Conservation (phyloP, 1,139 yeast species). For the Suhomyces panamericanus region DNA sequence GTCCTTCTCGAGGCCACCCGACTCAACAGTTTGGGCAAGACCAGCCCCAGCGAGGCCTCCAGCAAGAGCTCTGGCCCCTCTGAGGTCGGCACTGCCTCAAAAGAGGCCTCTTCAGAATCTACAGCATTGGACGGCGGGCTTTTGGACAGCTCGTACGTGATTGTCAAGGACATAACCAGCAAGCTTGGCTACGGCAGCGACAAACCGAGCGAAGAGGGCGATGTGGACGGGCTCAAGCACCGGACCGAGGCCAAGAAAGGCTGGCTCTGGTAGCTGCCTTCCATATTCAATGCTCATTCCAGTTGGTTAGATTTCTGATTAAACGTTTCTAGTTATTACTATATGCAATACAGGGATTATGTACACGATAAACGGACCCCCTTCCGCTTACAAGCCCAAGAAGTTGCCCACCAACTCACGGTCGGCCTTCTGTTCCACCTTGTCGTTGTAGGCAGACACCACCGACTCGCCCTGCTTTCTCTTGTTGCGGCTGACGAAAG, state of each 20-base stretch:
- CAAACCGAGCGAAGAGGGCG: slow-evolving; percentile 1
- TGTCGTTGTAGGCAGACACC: slow-evolving; percentile 30
- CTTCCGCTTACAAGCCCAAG: slow-evolving; percentile 17
- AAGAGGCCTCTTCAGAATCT: background rate
- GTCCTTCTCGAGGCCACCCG: slow-evolving; percentile 4
- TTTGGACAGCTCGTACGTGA: slow-evolving; percentile 19
- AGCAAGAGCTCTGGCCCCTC: background rate
- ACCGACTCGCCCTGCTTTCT: slow-evolving; percentile 44
- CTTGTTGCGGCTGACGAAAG: slow-evolving; percentile 60
- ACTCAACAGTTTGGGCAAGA: background rate
- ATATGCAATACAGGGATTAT: slow-evolving; percentile 6
- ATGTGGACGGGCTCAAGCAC: slow-evolving; percentile 16
- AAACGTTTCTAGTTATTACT: slow-evolving; percentile 4
- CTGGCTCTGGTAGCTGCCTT: slow-evolving; percentile 32
- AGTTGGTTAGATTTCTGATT: slow-evolving; percentile 5
- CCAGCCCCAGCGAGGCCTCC: background rate
- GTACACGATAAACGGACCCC: slow-evolving; percentile 3
- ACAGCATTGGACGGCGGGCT: slow-evolving; percentile 3
- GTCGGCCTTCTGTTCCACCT: slow-evolving; percentile 29
- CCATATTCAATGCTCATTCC: no score
- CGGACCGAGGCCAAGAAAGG: slow-evolving; percentile 21
- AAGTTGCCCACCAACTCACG: slow-evolving; percentile 32
- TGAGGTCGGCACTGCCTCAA: background rate
- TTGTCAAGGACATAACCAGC: slow-evolving; percentile 17
- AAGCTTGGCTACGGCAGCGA: slow-evolving; percentile 9